Base-by-base conservation (phyloP, 192 early-diverging fungal genomes). In the Rhizophagus prolifer region DNA sequence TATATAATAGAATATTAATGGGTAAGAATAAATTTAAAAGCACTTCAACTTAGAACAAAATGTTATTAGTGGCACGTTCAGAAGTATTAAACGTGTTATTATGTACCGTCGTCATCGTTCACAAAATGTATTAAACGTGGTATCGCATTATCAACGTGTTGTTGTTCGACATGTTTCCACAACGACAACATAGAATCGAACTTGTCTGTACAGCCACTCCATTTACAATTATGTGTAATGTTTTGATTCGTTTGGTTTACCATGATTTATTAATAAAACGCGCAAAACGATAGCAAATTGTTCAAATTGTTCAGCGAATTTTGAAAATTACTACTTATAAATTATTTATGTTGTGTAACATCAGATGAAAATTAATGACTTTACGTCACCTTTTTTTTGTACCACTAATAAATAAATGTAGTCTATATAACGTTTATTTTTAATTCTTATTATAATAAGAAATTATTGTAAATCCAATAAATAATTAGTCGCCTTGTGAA, bases 401-500 rank as follows among this genome's bases (percentile, higher is more conserved):
- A 38, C 7, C 36, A 38, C 36, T 3, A 0, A 38, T 38, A 38
- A 54, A 7, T 21, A 16, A 14, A 6, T 19, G 19, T 54, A 21
- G 0, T n/a, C 2, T 16, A 19, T 14, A 50, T 50, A 16, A 50
- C 16, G 47, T 50, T 16, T 50, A 4, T 14, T 50, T 50, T 50
- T 19, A 50, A 38, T 47, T 16, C 0, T 14, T 47, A 54, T 21
- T 54, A 21, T 54, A 21, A 54, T 16, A 54, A 21, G 14, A 21
- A 16, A 41, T 67, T 67, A 67, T 67, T 67, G 65, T n/a, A 67
- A 41, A 81, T 93, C 92, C 60, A 94, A 81, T 31, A 94, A 81
- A 76, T 91, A 91, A 79, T 94, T 93, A 71, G 91, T 88, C 0
- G 93, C 93, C 81, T 89, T 87, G 72, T 90, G 86, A 21, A 91